These are phyloP conservation scores for Lineolata rhizophorae DNA, from an alignment of 495 filamentous ascomycete genomes.

Conservation along the genomic window DNA sequence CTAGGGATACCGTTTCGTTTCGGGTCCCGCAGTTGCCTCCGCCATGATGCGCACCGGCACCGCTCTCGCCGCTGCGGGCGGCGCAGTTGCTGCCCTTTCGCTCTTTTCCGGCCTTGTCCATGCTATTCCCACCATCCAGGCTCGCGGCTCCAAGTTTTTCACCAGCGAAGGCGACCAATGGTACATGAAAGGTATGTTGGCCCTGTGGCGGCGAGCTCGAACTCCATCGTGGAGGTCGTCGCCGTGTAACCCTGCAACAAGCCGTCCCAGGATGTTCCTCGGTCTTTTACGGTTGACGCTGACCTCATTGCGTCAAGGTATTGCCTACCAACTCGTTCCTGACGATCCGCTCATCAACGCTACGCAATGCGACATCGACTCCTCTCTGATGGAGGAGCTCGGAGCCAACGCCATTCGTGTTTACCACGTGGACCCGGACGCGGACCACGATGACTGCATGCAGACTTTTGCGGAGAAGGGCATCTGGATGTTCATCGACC, in stretches of 20 bases:
- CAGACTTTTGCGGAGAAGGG: slow-evolving; percentile 54
- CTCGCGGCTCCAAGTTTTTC: slow-evolving; percentile 72
- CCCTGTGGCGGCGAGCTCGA: neutral
- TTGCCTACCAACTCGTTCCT: slow-evolving; percentile 35
- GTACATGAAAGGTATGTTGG: slow-evolving; percentile 48
- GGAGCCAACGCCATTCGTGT: slow-evolving; percentile 74
- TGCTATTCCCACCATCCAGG: slow-evolving; percentile 36
- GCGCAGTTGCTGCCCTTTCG: too few relatives aligned
- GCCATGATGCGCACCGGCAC: too few relatives aligned
- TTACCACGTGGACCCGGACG: slow-evolving; percentile 58
- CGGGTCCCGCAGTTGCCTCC: too few relatives aligned
- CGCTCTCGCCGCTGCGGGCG: too few relatives aligned
- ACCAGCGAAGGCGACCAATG: slow-evolving; percentile 53
- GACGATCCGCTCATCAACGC: slow-evolving; percentile 56
- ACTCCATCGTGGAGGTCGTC: too few relatives aligned
- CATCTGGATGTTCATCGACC: slow-evolving; percentile 64
- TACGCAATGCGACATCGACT: slow-evolving; percentile 60
- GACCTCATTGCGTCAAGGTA: slow-evolving; percentile 21
- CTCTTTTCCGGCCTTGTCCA: too few relatives aligned
- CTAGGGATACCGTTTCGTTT: too few relatives aligned
- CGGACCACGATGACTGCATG: slow-evolving; percentile 67
- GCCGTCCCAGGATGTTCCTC: too few relatives aligned
- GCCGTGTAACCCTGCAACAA: too few relatives aligned
- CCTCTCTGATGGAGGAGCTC: slow-evolving; percentile 52
- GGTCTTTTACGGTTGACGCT: neutral